These are phyloP conservation scores for Erythrobasidium hasegawianum DNA, from an alignment of 1,284 basidiomycete species.

Conservation along the genomic window DNA sequence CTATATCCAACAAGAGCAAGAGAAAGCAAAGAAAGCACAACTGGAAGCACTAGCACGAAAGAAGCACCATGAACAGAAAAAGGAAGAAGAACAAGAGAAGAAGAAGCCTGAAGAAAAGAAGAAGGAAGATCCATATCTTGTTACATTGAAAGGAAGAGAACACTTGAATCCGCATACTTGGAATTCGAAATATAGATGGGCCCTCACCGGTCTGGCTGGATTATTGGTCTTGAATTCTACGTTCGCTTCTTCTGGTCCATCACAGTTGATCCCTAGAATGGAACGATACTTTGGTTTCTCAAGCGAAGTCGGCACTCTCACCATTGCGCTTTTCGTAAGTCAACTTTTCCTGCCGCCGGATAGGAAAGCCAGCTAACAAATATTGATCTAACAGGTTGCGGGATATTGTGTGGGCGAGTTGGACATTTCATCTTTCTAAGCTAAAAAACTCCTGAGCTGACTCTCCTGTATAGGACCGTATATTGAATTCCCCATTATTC, in stretches of 20 bases:
- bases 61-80: not conserved
- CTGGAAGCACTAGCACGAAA: too few relatives aligned
- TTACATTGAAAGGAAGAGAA: constrained; percentile 51
- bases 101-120: not conserved
- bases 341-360: not conserved
- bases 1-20: not conserved
- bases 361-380: not conserved
- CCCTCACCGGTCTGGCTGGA: constrained; percentile 59
- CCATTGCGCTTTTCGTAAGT: constrained; percentile 64
- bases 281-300: constrained; percentile 1
- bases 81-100: not conserved
- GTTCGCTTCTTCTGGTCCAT: constrained; percentile 50
- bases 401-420: constrained; percentile 39
- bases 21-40: not conserved
- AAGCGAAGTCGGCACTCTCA: constrained; percentile 50
- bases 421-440: too few relatives aligned
- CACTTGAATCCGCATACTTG: constrained; percentile 59
- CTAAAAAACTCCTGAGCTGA: not conserved
- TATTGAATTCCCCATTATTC: too few relatives aligned
- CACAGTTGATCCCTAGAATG: constrained; percentile 9
- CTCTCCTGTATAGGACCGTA: too few relatives aligned
- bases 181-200: constrained; percentile 58
- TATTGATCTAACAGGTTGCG: not conserved
- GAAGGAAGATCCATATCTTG: constrained; percentile 48
- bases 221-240: constrained; percentile 63